Evolutionary conservation across 2,329 filamentous ascomycete species (phyloP).

Genomic region (Ustulina deusta): DNA sequence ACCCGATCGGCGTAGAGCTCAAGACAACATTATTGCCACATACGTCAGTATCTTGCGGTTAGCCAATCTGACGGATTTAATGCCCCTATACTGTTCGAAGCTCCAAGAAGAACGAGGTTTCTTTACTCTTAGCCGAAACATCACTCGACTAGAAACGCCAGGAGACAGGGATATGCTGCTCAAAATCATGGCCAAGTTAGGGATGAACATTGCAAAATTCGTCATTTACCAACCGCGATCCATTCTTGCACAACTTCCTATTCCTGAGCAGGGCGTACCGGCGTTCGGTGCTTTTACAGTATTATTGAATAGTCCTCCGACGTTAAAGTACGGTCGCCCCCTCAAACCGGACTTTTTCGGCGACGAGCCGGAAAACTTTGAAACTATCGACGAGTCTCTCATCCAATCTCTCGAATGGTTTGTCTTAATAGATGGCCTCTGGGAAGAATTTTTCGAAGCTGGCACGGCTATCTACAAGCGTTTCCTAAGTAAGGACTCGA

Average conservation of each 20-base stretch:
- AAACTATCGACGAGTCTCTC: constrained; percentile 74
- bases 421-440: constrained; percentile 77
- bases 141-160: constrained; percentile 77
- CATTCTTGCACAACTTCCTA: constrained; percentile 62
- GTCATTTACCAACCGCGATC: constrained; percentile 74
- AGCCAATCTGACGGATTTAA: constrained; percentile 78
- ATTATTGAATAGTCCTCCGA: constrained; percentile 61
- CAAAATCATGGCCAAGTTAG: constrained; percentile 78
- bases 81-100: constrained; percentile 89
- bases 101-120: constrained; percentile 74
- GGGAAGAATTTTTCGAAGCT: constrained; percentile 75
- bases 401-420: constrained; percentile 90
- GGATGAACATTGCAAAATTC: constrained; percentile 78
- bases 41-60: constrained; percentile 85
- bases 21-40: constrained; percentile 81
- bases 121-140: constrained; percentile 78
- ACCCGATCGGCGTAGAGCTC: constrained; percentile 59
- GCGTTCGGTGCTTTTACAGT: constrained; percentile 64
- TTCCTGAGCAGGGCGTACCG: constrained; percentile 52
- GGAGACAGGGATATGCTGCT: constrained; percentile 76
- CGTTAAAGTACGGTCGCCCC: constrained; percentile 70
- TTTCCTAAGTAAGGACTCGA: constrained; percentile 77
- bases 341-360: constrained; percentile 79
- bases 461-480: constrained; percentile 82
- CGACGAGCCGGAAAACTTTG: constrained; percentile 65